Conservation (phyloP, 495 filamentous ascomycete species). For the Acidomyces sp. region DNA sequence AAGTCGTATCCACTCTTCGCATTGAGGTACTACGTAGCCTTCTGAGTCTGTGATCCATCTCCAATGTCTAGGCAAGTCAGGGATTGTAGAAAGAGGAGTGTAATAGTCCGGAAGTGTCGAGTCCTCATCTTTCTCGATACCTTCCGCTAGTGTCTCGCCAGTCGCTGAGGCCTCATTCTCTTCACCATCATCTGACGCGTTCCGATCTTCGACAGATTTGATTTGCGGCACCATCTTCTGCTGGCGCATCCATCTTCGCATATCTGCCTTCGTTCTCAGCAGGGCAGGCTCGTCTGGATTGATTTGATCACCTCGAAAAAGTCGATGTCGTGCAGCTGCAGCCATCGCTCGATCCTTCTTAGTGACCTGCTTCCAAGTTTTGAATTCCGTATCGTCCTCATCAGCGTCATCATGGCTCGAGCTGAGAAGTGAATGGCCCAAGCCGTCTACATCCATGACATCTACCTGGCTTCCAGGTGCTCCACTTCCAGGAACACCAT, state of each 20-base stretch:
- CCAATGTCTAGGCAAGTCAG: slow-evolving; percentile 61
- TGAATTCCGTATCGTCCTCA: slow-evolving; percentile 77
- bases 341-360: slow-evolving; percentile 89
- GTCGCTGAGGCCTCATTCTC: slow-evolving; percentile 33
- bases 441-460: slow-evolving; percentile 66
- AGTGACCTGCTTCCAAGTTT: slow-evolving; percentile 96
- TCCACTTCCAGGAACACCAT: slow-evolving; percentile 45
- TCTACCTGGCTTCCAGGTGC: slow-evolving; percentile 57
- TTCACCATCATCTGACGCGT: slow-evolving; percentile 34
- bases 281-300: slow-evolving; percentile 81
- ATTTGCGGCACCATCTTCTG: slow-evolving; percentile 48
- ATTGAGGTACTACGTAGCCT: slow-evolving; percentile 71
- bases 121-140: slow-evolving; percentile 76
- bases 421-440: slow-evolving; percentile 30
- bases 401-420: slow-evolving; percentile 37
- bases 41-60: slow-evolving; percentile 79
- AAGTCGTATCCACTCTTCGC: slow-evolving; percentile 65
- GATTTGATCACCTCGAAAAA: slow-evolving; percentile 72
- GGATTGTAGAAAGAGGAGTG: slow-evolving; percentile 70
- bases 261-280: slow-evolving; percentile 60
- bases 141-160: slow-evolving; percentile 71
- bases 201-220: slow-evolving; percentile 30
- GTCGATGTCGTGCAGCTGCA: slow-evolving; percentile 63
- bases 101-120: slow-evolving; percentile 83
- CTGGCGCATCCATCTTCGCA: slow-evolving; percentile 67